Evolutionary conservation across 1,139 yeast species (phyloP), one percentile per base, ranked within the genome.

Genomic region (Pichia kudriavzevii): DNA sequence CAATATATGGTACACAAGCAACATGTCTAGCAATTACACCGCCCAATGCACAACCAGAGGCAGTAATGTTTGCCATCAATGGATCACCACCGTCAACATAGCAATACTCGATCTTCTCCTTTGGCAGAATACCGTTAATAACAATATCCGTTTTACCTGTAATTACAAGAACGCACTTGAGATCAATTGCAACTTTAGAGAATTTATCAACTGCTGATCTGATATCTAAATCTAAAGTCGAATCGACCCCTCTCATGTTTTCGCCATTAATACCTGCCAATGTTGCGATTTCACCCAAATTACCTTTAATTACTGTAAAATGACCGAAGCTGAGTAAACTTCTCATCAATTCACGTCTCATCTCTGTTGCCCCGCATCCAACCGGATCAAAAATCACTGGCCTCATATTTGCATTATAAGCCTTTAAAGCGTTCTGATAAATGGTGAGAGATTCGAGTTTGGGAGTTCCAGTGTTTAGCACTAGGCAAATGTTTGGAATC

Each of bases 341-440:
- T 23, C 63, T 57, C 35, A 77, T 69, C 20, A 75, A 63, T 3
- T 58, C 53, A 24, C 65, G 60, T 40, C 97, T 64, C 8, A 75
- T 70, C 3, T 51, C 44, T 1, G 95, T 69, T 0, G 95, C 95
- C 20, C 95, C 95, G 28, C 80, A 85, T 1, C 91, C 97, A 11
- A 88, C 96, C 0, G 96, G 97, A 53, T 88, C 97, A 48, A 81
- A 78, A 0, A 87, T 72, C 26, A 85, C 69, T 6, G 83, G 88
- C 36, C 68, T 66, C 7, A 74, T 72, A 13, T 59, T 50, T 18
- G 55, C 55, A 51, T 80, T 81, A 53, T 87, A 85, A 1, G 69
- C 70, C 6, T 53, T 49, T 26, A 81, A 57, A 0, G 93, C 95
- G 5, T 55, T 52, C 20, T 61, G 48, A 46, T 72, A 73, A 37